Evolutionary conservation across 2,329 filamentous ascomycete species (phyloP).

Genomic region (Scytalidium sp.): DNA sequence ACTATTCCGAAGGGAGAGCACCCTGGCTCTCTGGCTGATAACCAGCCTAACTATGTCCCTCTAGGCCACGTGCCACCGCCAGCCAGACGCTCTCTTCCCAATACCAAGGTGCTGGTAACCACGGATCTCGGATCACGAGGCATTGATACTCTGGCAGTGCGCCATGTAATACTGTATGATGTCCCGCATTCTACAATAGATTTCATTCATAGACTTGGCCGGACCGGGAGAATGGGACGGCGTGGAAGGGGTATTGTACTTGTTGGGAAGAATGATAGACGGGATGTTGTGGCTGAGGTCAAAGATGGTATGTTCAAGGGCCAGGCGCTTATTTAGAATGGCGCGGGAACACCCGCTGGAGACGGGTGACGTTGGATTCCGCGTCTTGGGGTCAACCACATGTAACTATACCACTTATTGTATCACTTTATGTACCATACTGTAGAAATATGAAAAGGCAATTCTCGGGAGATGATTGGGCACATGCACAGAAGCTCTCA

Average conservation of each 20-base stretch:
- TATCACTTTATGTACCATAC: no score
- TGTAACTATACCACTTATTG: no score
- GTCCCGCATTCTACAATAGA: constrained; percentile 98
- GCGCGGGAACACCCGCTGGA: no score
- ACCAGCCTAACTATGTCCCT: constrained; percentile 30
- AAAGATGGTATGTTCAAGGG: constrained; percentile 85
- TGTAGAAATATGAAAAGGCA: no score
- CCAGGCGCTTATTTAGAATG: constrained; percentile 64
- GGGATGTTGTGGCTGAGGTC: constrained; percentile 88
- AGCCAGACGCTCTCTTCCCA: constrained; percentile 47
- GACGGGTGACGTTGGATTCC: no score
- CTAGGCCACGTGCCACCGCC: constrained; percentile 20
- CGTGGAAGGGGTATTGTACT: constrained; percentile 87
- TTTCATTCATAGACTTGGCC: constrained; percentile 92
- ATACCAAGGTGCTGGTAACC: constrained; percentile 88
- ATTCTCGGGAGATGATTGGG: no score
- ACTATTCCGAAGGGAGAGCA: constrained; percentile 30
- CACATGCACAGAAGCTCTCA: no score
- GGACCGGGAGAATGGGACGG: constrained; percentile 89
- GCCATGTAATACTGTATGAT: constrained; percentile 91
- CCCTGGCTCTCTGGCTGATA: constrained; percentile 36
- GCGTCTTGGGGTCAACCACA: no score
- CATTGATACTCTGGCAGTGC: constrained; percentile 89
- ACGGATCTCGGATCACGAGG: constrained; percentile 91
- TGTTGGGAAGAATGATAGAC: constrained; percentile 83